Evolutionary conservation across 2,329 filamentous ascomycete genomes (phyloP).

Genomic region (Phaeosphaeriaceae sp.): DNA sequence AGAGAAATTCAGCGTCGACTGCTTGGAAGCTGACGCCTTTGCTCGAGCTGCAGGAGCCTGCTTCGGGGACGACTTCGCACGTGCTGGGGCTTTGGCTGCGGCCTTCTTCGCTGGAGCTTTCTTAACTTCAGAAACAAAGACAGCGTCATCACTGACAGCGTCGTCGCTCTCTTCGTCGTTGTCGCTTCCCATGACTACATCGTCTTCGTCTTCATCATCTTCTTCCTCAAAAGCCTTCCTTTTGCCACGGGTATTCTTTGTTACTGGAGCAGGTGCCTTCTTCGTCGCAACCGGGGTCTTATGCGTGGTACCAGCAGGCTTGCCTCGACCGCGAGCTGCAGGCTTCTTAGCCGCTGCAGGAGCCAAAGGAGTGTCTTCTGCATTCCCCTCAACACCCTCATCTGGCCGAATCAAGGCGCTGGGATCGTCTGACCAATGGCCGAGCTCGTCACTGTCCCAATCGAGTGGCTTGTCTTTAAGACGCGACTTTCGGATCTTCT

Average conservation of each 20-base stretch:
- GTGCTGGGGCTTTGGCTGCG: conserved; percentile 19
- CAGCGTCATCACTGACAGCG: conserved; percentile 51
- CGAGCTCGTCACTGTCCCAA: conserved; percentile 92
- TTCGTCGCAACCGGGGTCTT: conserved; percentile 36
- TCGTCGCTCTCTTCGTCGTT: conserved; percentile 57
- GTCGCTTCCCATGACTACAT: conserved; percentile 55
- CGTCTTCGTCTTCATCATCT: conserved; percentile 49
- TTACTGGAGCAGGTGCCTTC: conserved; percentile 33
- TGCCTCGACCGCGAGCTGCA: conserved; percentile 55
- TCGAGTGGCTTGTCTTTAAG: conserved; percentile 77
- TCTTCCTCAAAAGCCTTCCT: conserved; percentile 51
- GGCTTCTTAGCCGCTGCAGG: conserved; percentile 47
- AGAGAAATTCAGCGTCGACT: conserved; percentile 53
- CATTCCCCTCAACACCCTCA: conserved; percentile 57
- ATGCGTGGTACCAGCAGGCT: conserved; percentile 49
- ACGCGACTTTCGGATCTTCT: conserved; percentile 60
- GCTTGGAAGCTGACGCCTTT: conserved; percentile 34
- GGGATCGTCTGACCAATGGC: conserved; percentile 82
- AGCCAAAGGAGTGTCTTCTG: conserved; percentile 41
- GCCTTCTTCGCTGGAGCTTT: conserved; percentile 40
- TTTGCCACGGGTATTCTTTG: conserved; percentile 33
- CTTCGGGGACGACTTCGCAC: conserved; percentile 36
- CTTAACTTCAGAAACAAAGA: conserved; percentile 50
- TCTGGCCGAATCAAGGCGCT: conserved; percentile 64
- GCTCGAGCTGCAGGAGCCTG: conserved; percentile 29